Conservation (phyloP, 1,284 basidiomycete genomes). For the Papiliotrema flavescens region DNA sequence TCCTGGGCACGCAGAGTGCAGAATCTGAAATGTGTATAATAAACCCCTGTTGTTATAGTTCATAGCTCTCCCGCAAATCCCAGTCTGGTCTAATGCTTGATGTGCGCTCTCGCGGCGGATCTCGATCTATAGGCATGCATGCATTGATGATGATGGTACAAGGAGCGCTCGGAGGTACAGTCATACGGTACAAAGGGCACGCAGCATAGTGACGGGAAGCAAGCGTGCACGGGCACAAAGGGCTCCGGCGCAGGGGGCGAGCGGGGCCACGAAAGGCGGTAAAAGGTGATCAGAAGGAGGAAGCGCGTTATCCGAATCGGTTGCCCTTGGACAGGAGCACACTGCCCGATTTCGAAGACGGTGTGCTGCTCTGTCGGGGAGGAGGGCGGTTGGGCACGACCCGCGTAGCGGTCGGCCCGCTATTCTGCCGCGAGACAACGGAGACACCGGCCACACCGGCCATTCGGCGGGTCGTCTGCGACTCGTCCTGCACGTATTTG, state of each 20-base stretch:
- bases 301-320: slow-evolving; percentile 7
- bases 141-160: too few relatives aligned
- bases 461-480: slow-evolving; percentile 19
- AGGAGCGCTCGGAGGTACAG: background rate
- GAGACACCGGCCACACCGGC: slow-evolving; percentile 22
- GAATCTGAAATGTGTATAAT: background rate
- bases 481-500: slow-evolving; percentile 29
- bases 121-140: too few relatives aligned
- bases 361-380: slow-evolving; percentile 4
- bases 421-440: slow-evolving; percentile 14
- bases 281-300: too few relatives aligned
- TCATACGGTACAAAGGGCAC: background rate
- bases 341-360: slow-evolving; percentile 12
- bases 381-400: background rate
- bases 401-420: background rate
- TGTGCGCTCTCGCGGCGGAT: too few relatives aligned
- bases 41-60: background rate
- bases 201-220: background rate
- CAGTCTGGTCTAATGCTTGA: too few relatives aligned
- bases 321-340: slow-evolving; percentile 14
- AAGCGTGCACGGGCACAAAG: too few relatives aligned
- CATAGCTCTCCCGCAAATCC: too few relatives aligned
- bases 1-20: background rate
- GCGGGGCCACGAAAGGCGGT: too few relatives aligned
- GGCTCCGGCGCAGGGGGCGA: too few relatives aligned